Evolutionary conservation across 2,329 filamentous ascomycete species (phyloP).

Genomic region (Talaromyces sp.): DNA sequence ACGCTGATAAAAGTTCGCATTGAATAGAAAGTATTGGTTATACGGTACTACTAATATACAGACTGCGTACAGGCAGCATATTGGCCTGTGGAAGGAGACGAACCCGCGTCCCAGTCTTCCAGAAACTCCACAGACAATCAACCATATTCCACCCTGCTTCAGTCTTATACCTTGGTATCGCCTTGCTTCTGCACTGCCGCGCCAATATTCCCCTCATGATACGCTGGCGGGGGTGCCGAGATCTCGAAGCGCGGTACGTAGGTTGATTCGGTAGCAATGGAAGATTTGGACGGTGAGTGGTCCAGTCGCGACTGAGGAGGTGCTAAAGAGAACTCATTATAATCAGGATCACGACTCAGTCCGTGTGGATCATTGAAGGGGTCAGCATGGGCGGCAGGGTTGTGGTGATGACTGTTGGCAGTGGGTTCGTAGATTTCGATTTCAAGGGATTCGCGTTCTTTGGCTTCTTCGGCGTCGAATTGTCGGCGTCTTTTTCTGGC

Average conservation of each 20-base stretch:
- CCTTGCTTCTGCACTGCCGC: not conserved
- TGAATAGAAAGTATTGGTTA: not conserved
- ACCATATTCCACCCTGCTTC: not conserved
- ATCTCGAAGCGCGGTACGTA: not conserved
- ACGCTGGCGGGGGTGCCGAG: conserved; percentile 10
- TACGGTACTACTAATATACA: not conserved
- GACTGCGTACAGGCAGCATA: not conserved
- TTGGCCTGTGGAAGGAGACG: not conserved
- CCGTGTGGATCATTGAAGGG: conserved; percentile 12
- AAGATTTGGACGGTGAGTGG: conserved; percentile 5
- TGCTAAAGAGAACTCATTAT: conserved; percentile 15
- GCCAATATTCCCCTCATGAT: not conserved
- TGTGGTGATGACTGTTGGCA: conserved; percentile 1
- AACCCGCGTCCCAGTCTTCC: conserved; percentile 6
- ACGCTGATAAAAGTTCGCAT: not conserved
- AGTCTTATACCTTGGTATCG: conserved; percentile 1
- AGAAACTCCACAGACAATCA: not conserved
- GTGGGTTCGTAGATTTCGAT: conserved; percentile 15
- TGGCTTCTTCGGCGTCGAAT: conserved; percentile 9
- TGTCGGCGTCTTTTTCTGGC: conserved; percentile 11
- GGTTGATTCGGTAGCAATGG: conserved; percentile 4
- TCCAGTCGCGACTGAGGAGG: conserved; percentile 7
- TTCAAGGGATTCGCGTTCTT: conserved; percentile 15
- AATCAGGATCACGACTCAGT: conserved; percentile 11
- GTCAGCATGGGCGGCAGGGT: conserved; percentile 3